Conservation (phyloP, 768 basidiomycete genomes). For the Macrolepiota dolichaula region DNA sequence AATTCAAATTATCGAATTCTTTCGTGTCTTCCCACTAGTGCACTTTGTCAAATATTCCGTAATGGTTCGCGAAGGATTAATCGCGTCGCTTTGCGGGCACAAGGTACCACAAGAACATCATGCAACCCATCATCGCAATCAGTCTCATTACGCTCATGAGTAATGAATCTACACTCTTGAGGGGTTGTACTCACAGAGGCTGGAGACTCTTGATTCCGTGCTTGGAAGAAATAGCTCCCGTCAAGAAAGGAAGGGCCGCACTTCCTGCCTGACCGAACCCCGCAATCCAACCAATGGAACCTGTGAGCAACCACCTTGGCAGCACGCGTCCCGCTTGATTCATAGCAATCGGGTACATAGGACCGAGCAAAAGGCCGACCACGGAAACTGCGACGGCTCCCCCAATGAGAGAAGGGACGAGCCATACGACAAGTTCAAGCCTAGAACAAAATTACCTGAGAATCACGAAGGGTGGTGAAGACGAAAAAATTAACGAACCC, state of each 20-base stretch:
- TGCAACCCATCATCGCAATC: conserved; percentile 57
- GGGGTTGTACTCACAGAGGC: conserved; percentile 46
- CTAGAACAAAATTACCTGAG: conserved; percentile 24
- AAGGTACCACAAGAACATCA: conserved; percentile 36
- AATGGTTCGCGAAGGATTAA: neutral
- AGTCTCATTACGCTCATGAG: conserved; percentile 30
- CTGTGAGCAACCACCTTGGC: conserved; percentile 66
- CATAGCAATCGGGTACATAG: conserved; percentile 74
- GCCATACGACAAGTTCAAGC: conserved; percentile 67
- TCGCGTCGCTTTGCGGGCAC: neutral
- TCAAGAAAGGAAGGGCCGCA: conserved; percentile 70
- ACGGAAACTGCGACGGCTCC: conserved; percentile 62
- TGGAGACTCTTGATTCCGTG: conserved; percentile 60
- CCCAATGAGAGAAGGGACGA: conserved; percentile 61
- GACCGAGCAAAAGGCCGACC: conserved; percentile 68
- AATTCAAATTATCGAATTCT: no score
- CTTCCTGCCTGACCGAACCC: conserved; percentile 71
- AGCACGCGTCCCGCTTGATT: conserved; percentile 66
- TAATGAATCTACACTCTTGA: neutral
- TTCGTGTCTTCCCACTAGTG: no score
- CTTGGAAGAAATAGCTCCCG: conserved; percentile 61
- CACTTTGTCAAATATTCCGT: no score
- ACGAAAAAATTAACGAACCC: conserved; percentile 28
- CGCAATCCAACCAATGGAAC: conserved; percentile 66
- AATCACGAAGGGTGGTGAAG: neutral